Evolutionary conservation across 2,329 filamentous ascomycete species (phyloP).

Genomic region (Trichothecium roseum): DNA sequence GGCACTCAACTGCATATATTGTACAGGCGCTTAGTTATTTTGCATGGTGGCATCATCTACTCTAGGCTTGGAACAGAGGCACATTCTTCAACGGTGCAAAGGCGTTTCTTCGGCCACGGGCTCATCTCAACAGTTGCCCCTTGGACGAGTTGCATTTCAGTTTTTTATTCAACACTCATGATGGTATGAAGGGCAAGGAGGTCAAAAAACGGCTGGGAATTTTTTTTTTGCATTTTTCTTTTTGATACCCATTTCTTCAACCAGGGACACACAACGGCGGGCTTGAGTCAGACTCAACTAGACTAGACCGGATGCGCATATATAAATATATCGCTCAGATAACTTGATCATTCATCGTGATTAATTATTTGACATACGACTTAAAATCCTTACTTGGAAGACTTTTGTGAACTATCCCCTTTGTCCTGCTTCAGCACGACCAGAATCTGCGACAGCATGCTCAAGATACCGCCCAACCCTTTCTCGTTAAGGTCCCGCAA

Average conservation of each 20-base stretch:
- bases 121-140: slow-evolving; percentile 23
- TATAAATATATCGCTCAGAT: too few relatives aligned
- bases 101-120: slow-evolving; percentile 11
- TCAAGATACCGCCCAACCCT: slow-evolving; percentile 55
- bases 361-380: too few relatives aligned
- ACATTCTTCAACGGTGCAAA: slow-evolving; percentile 14
- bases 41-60: slow-evolving; percentile 3
- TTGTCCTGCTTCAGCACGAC: slow-evolving; percentile 6
- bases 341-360: too few relatives aligned
- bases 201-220: slow-evolving; percentile 1
- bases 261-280: slow-evolving; percentile 14
- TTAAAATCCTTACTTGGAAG: too few relatives aligned
- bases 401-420: slow-evolving; percentile 7
- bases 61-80: slow-evolving; percentile 2
- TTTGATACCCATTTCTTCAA: slow-evolving; percentile 26
- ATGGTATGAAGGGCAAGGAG: neutral
- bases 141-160: slow-evolving; percentile 15
- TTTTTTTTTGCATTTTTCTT: slow-evolving; percentile 8
- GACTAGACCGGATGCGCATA: slow-evolving; percentile 10
- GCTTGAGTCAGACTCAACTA: slow-evolving; percentile 18
- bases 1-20: slow-evolving; percentile 25
- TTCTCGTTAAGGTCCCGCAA: slow-evolving; percentile 54
- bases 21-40: slow-evolving; percentile 10
- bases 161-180: slow-evolving; percentile 17
- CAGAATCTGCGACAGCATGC: slow-evolving; percentile 13